Evolutionary conservation across 2,329 filamentous ascomycete species (phyloP).

Genomic region (Ustulina deusta): DNA sequence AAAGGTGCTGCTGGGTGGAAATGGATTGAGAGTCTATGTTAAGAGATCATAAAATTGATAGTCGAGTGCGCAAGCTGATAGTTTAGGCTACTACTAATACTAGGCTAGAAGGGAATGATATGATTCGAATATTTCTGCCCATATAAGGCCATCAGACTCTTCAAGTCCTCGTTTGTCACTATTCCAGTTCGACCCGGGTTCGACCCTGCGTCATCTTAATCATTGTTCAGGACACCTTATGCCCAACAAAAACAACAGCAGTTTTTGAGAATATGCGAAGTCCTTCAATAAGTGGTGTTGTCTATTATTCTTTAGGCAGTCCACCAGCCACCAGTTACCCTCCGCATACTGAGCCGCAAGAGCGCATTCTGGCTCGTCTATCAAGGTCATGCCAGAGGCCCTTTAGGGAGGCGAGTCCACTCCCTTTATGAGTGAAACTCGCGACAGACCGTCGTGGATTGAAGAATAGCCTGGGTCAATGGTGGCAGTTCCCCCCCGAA

Average conservation of each 20-base stretch:
- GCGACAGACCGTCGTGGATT: background rate
- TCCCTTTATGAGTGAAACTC: constrained; percentile 1
- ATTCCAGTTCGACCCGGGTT: constrained; percentile 8
- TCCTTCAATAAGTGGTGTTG: background rate
- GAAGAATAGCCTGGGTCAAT: background rate
- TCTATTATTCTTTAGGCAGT: constrained; percentile 4
- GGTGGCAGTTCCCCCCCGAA: background rate
- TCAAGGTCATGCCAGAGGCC: background rate
- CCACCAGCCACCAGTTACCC: background rate
- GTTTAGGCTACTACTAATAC: background rate
- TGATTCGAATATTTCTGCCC: background rate
- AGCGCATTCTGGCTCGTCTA: background rate
- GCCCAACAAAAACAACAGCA: constrained; percentile 4
- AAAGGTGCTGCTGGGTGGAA: background rate
- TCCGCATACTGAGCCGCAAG: background rate
- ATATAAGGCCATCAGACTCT: background rate
- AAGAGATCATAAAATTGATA: background rate
- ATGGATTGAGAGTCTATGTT: background rate
- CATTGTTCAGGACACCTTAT: background rate
- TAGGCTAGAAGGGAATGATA: background rate
- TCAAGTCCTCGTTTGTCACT: background rate
- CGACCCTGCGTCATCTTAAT: background rate
- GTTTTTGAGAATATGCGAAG: background rate
- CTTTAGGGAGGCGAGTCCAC: background rate
- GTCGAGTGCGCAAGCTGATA: constrained; percentile 10